A percentile compares a stretch with the other conserved stretches of the same genome.
Conservation (phyloP, 2,329 filamentous ascomycete genomes). For the Claviceps pazoutovae region DNA sequence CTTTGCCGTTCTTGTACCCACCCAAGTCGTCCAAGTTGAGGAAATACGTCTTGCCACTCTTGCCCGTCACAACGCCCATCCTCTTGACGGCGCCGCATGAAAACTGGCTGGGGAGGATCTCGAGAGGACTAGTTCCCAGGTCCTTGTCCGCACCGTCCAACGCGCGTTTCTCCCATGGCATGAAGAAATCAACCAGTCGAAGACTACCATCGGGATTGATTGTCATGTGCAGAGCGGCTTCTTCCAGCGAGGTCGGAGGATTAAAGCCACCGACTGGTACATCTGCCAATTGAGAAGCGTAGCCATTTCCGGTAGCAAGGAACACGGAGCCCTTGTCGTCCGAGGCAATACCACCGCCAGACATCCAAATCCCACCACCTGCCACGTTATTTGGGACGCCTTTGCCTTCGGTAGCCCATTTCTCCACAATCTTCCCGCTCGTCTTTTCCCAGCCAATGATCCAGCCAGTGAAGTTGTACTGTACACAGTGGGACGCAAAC, state of each 20-base stretch:
- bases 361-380: constrained; percentile 32
- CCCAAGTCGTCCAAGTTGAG: constrained; percentile 27
- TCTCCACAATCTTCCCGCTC: constrained; percentile 22
- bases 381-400: constrained; percentile 22
- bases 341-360: constrained; percentile 24
- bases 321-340: constrained; percentile 26
- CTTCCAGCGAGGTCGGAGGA: constrained; percentile 27
- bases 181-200: constrained; percentile 36
- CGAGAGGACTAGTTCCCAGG: constrained; percentile 31
- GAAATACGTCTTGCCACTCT: constrained; percentile 35
- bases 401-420: constrained; percentile 26
- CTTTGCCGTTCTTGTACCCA: constrained; percentile 23
- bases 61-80: constrained; percentile 36
- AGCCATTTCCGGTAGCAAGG: constrained; percentile 25
- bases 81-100: constrained; percentile 28
- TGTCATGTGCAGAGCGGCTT: constrained; percentile 30
- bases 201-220: constrained; percentile 28
- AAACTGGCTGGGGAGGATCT: constrained; percentile 27
- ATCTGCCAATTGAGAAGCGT: constrained; percentile 24
- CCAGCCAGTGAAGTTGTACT: constrained; percentile 41
- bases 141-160: constrained; percentile 37
- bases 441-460: constrained; percentile 34
- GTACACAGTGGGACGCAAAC: constrained; percentile 41
- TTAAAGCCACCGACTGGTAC: constrained; percentile 24
- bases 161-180: constrained; percentile 36